Evolutionary conservation across 768 basidiomycete species (phyloP).

Genomic region (Mycena metata): DNA sequence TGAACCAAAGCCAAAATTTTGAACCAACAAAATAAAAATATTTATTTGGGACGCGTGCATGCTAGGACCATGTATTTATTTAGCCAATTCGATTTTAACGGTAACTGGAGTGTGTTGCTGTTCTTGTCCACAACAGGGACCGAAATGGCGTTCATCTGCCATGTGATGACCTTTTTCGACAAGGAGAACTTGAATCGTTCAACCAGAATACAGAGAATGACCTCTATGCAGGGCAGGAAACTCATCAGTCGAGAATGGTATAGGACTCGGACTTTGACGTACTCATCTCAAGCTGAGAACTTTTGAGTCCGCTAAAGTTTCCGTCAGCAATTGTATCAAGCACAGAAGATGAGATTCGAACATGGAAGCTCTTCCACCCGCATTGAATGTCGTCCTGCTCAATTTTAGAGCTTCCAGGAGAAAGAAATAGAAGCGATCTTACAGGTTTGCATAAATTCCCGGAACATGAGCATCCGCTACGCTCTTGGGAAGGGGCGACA

Average conservation of each 20-base stretch:
- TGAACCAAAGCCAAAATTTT: no score
- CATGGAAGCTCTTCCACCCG: slow-evolving; percentile 52
- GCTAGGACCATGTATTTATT: not conserved
- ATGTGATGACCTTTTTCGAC: slow-evolving; percentile 46
- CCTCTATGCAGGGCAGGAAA: slow-evolving; percentile 41
- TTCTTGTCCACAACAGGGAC: slow-evolving; percentile 40
- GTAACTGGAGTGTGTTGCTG: slow-evolving; percentile 30
- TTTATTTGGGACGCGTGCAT: no score
- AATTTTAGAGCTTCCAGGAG: not conserved
- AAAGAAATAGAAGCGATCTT: not conserved
- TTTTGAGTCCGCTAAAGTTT: slow-evolving; percentile 55
- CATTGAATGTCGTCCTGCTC: slow-evolving; percentile 53
- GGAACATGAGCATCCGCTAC: slow-evolving; percentile 41
- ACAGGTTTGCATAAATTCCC: slow-evolving; percentile 45
- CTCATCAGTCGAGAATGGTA: not conserved
- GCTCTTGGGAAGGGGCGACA: slow-evolving; percentile 46
- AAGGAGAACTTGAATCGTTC: slow-evolving; percentile 46
- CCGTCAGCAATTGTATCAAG: not conserved
- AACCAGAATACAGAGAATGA: slow-evolving; percentile 46
- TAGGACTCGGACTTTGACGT: slow-evolving; percentile 4
- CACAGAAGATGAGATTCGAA: slow-evolving; percentile 35
- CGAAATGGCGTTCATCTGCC: slow-evolving; percentile 47
- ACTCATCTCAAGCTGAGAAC: slow-evolving; percentile 40
- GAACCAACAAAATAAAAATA: no score
- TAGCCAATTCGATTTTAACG: slow-evolving; percentile 28